Evolutionary conservation across 148 eudicot species (phyloP).

Genomic region (Bassia scoparia): DNA sequence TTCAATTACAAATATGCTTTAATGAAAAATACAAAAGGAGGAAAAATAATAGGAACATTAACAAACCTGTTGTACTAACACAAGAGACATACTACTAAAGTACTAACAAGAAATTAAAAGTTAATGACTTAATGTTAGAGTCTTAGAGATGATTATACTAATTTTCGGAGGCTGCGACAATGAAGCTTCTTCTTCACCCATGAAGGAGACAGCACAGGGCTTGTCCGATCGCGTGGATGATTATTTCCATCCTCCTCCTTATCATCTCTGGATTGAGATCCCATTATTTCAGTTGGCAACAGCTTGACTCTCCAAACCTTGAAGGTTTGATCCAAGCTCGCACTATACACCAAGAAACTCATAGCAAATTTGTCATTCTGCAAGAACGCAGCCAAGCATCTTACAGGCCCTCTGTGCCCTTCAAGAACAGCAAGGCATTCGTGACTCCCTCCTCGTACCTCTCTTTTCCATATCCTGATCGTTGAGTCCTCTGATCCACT

Average conservation of each 20-base stretch:
- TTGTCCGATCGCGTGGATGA: not conserved
- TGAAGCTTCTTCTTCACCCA: slow-evolving; percentile 50
- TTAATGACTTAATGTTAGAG: too few relatives aligned
- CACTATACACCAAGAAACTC: slow-evolving; percentile 49
- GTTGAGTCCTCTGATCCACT: slow-evolving; percentile 70
- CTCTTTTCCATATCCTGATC: slow-evolving; percentile 56
- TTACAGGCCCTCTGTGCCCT: slow-evolving; percentile 67
- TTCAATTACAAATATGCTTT: too few relatives aligned
- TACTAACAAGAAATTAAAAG: too few relatives aligned
- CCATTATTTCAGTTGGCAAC: slow-evolving; percentile 13
- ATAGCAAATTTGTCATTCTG: slow-evolving; percentile 29
- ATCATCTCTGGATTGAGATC: not conserved
- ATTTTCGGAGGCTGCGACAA: not conserved
- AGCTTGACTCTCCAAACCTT: slow-evolving; percentile 64
- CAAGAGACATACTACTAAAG: too few relatives aligned
- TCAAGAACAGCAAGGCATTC: slow-evolving; percentile 53
- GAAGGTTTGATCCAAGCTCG: slow-evolving; percentile 54
- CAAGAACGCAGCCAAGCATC: slow-evolving; percentile 42
- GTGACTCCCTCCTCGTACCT: slow-evolving; percentile 41
- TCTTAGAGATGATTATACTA: too few relatives aligned
- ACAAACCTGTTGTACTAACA: too few relatives aligned
- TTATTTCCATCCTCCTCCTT: not conserved
- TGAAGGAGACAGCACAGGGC: slow-evolving; percentile 44
- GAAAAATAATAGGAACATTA: too few relatives aligned
- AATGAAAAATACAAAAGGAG: too few relatives aligned